Evolutionary conservation across 805 yeast genomes (phyloP), one percentile per base, ranked within the genome.

Genomic region (Metschnikowia noctiluminum): DNA sequence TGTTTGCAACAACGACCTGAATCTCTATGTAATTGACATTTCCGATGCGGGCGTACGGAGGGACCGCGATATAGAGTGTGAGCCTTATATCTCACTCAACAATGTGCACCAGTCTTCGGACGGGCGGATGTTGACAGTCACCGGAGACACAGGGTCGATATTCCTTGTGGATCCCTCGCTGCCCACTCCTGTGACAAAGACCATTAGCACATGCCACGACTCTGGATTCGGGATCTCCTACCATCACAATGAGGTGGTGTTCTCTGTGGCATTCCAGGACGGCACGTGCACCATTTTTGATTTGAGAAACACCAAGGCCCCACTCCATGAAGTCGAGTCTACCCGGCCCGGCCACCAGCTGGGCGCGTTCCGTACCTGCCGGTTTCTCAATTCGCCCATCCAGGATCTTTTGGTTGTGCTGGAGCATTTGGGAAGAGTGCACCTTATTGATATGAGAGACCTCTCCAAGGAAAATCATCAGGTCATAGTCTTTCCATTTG

Each of bases 381-480:
- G 73, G 55, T 69, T 77, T 39, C 71, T 77, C 32, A 50, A 71
- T 64, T 73, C 87, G 26, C 85, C 88, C 4, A 71, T 85, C 13
- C 91, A 85, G 57, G 96, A 91, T 64, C 65, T 89, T 50, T 69
- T 91, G 48, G 79, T 87, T 45, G 74, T 91, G 2, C 78, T 86
- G 46, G 97, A 91, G 63, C 96, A 91, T 58, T 85, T 82, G 45
- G 95, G 96, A 0, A 75, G 96, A 46, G 87, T 91, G 3, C 98
- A 91, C 66, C 72, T 90, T 48, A 72, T 91, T 28, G 97, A 91
- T 63, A 76, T 89, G 27, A 78, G 96, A 52, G 80, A 86, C 59
- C 79, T 82, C 55, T 42, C 50, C 28, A 40, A 43, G 15, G 54
- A 52, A 27, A 57, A 61, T 37, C 61, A 54, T 26, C 92, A 87